These are phyloP conservation scores for Bretschneidera sinensis DNA, from an alignment of 345 rosid genomes.

Conservation along the genomic window DNA sequence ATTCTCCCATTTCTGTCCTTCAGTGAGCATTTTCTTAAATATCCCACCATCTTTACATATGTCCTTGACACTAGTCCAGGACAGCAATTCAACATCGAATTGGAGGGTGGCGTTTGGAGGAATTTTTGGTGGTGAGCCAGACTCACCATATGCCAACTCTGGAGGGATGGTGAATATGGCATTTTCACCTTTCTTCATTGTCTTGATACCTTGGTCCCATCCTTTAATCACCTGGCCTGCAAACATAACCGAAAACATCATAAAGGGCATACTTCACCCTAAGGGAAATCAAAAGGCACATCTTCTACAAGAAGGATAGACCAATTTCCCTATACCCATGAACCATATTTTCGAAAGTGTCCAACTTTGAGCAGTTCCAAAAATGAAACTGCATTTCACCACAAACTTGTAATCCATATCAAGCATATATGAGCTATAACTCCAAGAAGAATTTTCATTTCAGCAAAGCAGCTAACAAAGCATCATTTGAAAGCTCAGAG, in stretches of 20 bases:
- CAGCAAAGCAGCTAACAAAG: too few relatives aligned
- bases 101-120: constrained; percentile 87
- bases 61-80: constrained; percentile 80
- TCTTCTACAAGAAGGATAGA: too few relatives aligned
- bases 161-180: constrained; percentile 83
- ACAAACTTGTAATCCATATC: too few relatives aligned
- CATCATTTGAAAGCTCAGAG: too few relatives aligned
- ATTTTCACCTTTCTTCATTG: constrained; percentile 95
- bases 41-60: constrained; percentile 86
- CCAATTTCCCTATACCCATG: too few relatives aligned
- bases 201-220: constrained; percentile 95
- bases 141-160: constrained; percentile 74
- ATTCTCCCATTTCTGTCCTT: constrained; percentile 75
- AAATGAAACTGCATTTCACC: too few relatives aligned
- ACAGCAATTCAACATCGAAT: constrained; percentile 73
- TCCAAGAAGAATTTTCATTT: too few relatives aligned
- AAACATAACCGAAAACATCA: neutral
- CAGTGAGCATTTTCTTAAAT: constrained; percentile 60
- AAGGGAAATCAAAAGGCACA: neutral
- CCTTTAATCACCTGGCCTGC: constrained; percentile 93
- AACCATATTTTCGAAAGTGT: too few relatives aligned
- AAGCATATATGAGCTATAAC: too few relatives aligned
- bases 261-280: neutral
- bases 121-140: constrained; percentile 88
- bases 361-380: too few relatives aligned